These are phyloP conservation scores for Vaucheria bursata DNA, from an alignment of 352 stramenopile species.

Conservation along the genomic window DNA sequence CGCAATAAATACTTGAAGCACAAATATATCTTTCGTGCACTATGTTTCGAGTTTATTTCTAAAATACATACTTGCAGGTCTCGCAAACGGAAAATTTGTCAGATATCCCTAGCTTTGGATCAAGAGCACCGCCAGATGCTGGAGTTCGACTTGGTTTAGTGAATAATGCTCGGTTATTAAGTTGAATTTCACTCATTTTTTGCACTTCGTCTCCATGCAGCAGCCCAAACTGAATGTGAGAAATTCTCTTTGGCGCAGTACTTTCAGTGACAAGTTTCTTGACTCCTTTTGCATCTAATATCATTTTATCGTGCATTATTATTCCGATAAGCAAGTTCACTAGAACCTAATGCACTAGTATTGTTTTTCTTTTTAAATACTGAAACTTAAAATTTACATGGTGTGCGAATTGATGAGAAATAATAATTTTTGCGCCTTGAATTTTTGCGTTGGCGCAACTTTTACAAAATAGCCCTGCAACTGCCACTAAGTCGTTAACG, in stretches of 20 bases:
- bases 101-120: slow-evolving; percentile 90
- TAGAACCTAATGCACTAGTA: too few species aligned
- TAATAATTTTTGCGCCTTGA: too few species aligned
- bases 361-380: too few species aligned
- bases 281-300: background rate
- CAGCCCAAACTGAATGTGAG: slow-evolving; percentile 93
- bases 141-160: slow-evolving; percentile 85
- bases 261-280: slow-evolving; percentile 45
- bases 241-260: slow-evolving; percentile 79
- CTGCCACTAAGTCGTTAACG: too few species aligned
- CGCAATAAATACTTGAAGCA: slow-evolving; percentile 3
- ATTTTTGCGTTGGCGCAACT: too few species aligned
- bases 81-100: slow-evolving; percentile 92
- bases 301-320: background rate
- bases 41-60: too few species aligned
- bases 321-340: too few species aligned
- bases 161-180: slow-evolving; percentile 81
- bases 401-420: too few species aligned
- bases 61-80: slow-evolving; percentile 61
- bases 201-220: slow-evolving; percentile 64
- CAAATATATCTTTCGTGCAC: background rate
- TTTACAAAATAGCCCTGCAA: too few species aligned
- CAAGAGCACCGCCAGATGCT: slow-evolving; percentile 81
- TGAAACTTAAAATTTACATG: too few species aligned
- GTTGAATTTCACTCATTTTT: slow-evolving; percentile 37